A percentile compares a stretch with the other conserved stretches of the same genome.
phyloP scores from a whole-genome alignment of 2,329 filamentous ascomycete species.

The Epichloe coenophiala region DNA sequence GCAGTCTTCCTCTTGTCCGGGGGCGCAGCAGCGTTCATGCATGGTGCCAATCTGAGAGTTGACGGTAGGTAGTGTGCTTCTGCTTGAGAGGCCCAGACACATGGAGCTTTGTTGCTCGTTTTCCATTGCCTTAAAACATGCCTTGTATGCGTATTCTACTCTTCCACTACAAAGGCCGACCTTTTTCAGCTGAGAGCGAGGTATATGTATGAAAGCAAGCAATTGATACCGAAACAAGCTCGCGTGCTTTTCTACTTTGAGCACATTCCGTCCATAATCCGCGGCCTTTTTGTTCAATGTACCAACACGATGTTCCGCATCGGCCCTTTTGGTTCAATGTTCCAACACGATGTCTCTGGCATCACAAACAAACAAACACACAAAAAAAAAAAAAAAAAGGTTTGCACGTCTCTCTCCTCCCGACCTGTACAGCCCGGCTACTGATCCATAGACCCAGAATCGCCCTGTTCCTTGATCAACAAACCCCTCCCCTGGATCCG shows the following conservation, averaged over 20 bases:
- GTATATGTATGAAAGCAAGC: background rate
- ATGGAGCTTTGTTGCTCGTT: background rate
- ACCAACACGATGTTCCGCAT: background rate
- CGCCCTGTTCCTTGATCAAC: background rate
- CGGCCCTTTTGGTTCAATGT: too few relatives aligned
- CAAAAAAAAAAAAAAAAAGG: background rate
- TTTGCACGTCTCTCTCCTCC: too few relatives aligned
- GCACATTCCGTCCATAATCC: background rate
- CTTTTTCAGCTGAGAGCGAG: too few relatives aligned
- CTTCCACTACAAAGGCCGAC: too few relatives aligned
- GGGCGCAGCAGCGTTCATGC: conserved; percentile 60
- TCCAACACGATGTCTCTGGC: background rate
- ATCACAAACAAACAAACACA: background rate
- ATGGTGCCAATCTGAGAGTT: conserved; percentile 55
- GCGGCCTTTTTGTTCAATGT: too few relatives aligned
- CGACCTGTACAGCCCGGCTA: background rate
- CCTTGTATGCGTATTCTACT: too few relatives aligned
- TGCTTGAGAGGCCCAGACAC: background rate
- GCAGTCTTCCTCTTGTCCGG: conserved; percentile 63
- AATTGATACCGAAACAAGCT: background rate
- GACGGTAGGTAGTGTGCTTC: conserved; percentile 50
- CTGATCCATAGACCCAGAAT: too few relatives aligned
- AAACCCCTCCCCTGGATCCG: conserved; percentile 20
- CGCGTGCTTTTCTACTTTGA: background rate
- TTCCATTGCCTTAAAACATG: too few relatives aligned